Evolutionary conservation across 148 eudicot genomes (phyloP).

Genomic region (Rhododendron mucronatum): DNA sequence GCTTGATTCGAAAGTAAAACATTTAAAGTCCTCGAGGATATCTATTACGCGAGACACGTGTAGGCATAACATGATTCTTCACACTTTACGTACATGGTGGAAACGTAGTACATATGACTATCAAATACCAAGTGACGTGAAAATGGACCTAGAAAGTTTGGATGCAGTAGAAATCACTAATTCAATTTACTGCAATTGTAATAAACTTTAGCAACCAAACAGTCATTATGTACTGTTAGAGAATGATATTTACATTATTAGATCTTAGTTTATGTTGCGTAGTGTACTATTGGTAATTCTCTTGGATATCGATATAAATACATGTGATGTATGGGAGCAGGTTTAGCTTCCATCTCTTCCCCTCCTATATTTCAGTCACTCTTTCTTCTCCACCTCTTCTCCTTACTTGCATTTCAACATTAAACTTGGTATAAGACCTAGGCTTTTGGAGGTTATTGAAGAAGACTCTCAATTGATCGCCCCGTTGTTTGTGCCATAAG

Average conservation of each 20-base stretch:
- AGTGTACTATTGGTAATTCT: background rate
- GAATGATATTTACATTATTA: background rate
- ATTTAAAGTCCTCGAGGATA: background rate
- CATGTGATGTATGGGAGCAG: background rate
- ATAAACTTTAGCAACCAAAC: background rate
- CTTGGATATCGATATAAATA: background rate
- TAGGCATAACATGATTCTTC: background rate
- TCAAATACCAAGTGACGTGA: background rate
- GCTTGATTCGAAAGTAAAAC: background rate
- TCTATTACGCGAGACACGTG: background rate
- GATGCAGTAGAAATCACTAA: background rate
- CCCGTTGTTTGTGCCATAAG: background rate
- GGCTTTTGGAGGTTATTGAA: no score
- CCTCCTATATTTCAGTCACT: background rate
- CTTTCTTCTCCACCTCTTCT: background rate
- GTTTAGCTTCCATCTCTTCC: background rate
- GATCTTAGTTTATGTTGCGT: background rate
- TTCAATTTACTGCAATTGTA: background rate
- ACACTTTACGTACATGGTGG: background rate
- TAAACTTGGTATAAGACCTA: background rate
- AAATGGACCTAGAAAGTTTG: background rate
- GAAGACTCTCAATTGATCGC: no score
- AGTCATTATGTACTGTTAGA: background rate
- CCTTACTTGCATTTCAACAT: background rate
- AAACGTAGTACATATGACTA: background rate